These are phyloP conservation scores for Pseudoperonospora humuli DNA, from an alignment of 352 stramenopile genomes.

Conservation along the genomic window DNA sequence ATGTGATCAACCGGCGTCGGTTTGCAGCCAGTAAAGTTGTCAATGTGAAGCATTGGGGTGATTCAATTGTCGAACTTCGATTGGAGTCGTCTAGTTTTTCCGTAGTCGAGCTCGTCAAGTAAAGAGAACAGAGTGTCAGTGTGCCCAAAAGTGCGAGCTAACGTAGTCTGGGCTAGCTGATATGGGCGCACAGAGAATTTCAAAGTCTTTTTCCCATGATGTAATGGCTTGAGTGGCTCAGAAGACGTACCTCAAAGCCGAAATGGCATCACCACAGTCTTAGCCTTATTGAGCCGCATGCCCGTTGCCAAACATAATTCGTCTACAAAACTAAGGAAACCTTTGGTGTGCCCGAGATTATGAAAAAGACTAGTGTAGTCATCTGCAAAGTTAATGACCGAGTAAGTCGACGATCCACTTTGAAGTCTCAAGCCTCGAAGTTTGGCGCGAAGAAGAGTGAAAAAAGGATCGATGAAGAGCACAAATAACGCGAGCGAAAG, in stretches of 20 bases:
- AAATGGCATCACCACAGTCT: background rate
- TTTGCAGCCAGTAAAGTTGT: background rate
- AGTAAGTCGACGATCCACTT: background rate
- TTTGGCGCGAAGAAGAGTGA: background rate
- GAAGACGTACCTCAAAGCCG: background rate
- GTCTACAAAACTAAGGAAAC: background rate
- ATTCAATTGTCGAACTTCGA: background rate
- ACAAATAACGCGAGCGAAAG: background rate
- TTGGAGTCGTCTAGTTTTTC: background rate
- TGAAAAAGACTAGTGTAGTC: background rate
- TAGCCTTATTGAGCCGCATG: background rate
- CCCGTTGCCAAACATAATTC: background rate
- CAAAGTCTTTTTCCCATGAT: background rate
- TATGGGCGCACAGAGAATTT: background rate
- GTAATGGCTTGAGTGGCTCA: background rate
- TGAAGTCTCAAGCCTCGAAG: too few relatives aligned
- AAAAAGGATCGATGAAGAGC: conserved; percentile 1
- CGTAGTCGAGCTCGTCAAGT: background rate
- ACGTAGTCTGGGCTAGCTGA: background rate
- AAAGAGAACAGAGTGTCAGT: background rate
- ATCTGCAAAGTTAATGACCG: background rate
- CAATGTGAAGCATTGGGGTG: background rate
- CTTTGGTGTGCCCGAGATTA: background rate
- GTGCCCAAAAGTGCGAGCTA: background rate
- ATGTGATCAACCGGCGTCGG: too few relatives aligned